Conservation (phyloP, 2,329 filamentous ascomycete species). For the Saccharata proteae region DNA sequence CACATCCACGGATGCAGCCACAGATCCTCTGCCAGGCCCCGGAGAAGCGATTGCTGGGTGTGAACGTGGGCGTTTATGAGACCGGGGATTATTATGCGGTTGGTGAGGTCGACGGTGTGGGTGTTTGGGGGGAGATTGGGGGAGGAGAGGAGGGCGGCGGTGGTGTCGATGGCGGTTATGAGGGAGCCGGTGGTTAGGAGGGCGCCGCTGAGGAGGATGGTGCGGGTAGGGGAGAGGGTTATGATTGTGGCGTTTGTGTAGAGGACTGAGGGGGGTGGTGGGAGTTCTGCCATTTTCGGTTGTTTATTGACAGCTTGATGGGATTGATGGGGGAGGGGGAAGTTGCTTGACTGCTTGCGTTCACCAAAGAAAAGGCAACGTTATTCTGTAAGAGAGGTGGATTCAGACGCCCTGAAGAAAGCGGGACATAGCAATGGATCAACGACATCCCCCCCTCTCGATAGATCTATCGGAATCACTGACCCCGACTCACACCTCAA, state of each 20-base stretch:
- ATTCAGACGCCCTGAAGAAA: no score
- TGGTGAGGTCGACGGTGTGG: slow-evolving; percentile 15
- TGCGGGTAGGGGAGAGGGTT: slow-evolving; percentile 35
- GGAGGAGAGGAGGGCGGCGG: slow-evolving; percentile 15
- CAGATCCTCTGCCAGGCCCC: slow-evolving; percentile 19
- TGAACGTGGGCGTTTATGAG: slow-evolving; percentile 27
- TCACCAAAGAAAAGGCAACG: no score
- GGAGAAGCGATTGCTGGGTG: slow-evolving; percentile 22
- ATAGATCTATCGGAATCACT: no score
- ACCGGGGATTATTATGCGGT: slow-evolving; percentile 24
- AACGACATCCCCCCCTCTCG: no score
- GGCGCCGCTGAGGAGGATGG: slow-evolving; percentile 37
- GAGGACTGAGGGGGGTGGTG: no score
- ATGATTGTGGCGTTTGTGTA: slow-evolving; percentile 41
- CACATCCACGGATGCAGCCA: slow-evolving; percentile 18
- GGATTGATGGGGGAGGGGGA: not conserved
- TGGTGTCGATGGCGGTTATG: slow-evolving; percentile 35
- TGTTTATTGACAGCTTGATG: not conserved
- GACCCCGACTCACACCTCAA: no score
- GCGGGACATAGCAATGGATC: no score
- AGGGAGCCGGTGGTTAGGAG: slow-evolving; percentile 28
- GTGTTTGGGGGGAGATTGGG: slow-evolving; percentile 1
- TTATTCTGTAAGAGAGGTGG: no score
- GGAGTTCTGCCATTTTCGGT: no score
- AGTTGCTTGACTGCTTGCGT: not conserved